phyloP scores from a whole-genome alignment of 768 basidiomycete genomes.

The Trichaptum fuscoviolaceum region DNA sequence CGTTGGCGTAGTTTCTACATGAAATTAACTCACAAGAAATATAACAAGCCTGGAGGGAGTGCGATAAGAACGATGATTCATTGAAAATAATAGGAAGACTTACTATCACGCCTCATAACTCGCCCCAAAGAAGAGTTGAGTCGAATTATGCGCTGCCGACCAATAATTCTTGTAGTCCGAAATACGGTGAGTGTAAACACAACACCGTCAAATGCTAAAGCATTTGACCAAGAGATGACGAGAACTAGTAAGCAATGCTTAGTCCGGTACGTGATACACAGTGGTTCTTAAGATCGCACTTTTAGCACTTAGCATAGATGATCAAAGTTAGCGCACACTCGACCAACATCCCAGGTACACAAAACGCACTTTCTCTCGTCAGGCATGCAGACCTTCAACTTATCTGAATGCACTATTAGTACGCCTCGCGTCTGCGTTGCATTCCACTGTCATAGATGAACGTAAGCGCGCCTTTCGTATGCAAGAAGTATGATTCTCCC shows the following conservation, averaged over 20 bases:
- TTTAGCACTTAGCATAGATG: background rate
- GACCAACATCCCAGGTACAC: background rate
- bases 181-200: background rate
- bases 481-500: background rate
- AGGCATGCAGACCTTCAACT: background rate
- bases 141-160: background rate
- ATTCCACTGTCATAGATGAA: background rate
- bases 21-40: background rate
- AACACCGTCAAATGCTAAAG: background rate
- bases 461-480: background rate
- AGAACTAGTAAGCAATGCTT: background rate
- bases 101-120: background rate
- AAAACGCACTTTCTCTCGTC: background rate
- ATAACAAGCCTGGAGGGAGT: background rate
- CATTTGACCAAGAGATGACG: background rate
- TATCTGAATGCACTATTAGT: background rate
- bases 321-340: background rate
- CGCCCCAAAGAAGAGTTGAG: background rate
- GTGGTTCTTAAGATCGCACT: background rate
- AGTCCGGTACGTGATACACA: background rate
- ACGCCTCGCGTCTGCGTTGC: background rate
- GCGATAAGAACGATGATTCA: background rate
- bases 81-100: background rate
- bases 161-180: background rate
- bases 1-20: background rate